Percentiles rank a stretch among this genome's conserved stretches.
Evolutionary conservation across 805 yeast species (phyloP).

Genomic region (Kazachstania psychrophila): DNA sequence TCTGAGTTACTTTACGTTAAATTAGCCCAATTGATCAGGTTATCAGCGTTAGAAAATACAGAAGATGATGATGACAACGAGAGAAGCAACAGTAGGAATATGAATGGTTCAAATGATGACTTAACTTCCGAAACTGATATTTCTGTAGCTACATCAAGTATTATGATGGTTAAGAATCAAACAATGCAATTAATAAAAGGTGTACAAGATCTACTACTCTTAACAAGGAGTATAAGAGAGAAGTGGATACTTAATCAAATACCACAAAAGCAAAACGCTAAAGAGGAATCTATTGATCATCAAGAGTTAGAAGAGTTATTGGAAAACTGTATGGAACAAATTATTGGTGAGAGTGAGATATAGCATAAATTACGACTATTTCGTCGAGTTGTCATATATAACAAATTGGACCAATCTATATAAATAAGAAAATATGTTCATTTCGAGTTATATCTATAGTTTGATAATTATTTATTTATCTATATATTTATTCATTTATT

Average conservation of each 20-base stretch:
- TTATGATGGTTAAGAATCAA: constrained; percentile 23
- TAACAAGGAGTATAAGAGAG: constrained; percentile 28
- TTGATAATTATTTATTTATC: no score
- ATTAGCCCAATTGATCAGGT: constrained; percentile 22
- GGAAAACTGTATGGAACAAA: constrained; percentile 16
- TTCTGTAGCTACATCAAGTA: constrained; percentile 22
- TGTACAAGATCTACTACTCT: constrained; percentile 27
- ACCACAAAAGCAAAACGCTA: constrained; percentile 13
- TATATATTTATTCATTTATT: constrained; percentile 22
- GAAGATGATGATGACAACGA: constrained; percentile 8
- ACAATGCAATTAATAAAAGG: constrained; percentile 28
- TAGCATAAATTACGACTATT: neutral
- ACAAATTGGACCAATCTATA: no score
- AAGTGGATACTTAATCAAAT: constrained; percentile 29
- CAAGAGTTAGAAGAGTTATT: constrained; percentile 15
- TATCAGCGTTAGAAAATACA: constrained; percentile 16
- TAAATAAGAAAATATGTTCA: no score
- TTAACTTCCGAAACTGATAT: constrained; percentile 12
- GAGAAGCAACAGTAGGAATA: constrained; percentile 3
- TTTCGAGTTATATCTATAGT: no score
- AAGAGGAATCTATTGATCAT: constrained; percentile 9
- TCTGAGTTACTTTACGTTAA: constrained; percentile 23
- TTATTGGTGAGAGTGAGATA: constrained; percentile 14
- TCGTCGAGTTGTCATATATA: neutral
- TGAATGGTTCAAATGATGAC: neutral